Evolutionary conservation across 164 flowering plant species (phyloP), one percentile per base, ranked within the genome.

Genomic region (Chloranthus sessilifolius): DNA sequence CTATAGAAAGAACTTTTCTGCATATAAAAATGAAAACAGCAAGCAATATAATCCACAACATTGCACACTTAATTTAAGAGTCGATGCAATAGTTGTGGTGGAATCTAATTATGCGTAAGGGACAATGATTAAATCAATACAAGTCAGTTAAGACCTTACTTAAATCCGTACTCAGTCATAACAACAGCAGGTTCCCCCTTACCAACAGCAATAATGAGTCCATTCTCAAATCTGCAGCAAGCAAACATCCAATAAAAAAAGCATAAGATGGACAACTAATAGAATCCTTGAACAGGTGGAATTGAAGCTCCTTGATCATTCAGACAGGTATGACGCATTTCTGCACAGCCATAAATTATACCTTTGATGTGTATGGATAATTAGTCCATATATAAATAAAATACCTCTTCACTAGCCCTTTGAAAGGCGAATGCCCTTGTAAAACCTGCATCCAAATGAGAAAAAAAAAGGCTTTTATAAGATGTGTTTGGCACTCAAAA

Each of bases 101-200:
- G 16, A 53, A 41, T 14, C 14, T 17, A 40, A 28, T 36, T 25
- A 4, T 22, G 29, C 25, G 43, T 24, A 38, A 5, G 36, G 31
- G 44, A 30, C 23, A 37, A 45, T 29, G 11, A 23, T 20, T 27
- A 24, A 38, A 37, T n/a, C 27, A 40, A 31, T 38, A 50, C 15
- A 39, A 53, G 4, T 23, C 43, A 27, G 25, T 11, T 3, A 46
- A 27, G 39, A 44, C 31, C 82, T 66, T 69, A 89, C 97, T 75
- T 80, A 59, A 79, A 88, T 7, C 97, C 97, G 75, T 88, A 85
- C 37, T 78, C 82, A 44, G 78, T 61, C 91, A 89, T 81, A 56
- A 89, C 97, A 12, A 46, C 69, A 60, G 78, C 87, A 59, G 97
- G 97, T 67, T 85, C 88, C 35, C 97, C 97, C 73, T 89, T 89